A percentile compares a stretch with the other conserved stretches of the same genome.
These are phyloP conservation scores for Microdochium bolleyi DNA, from an alignment of 2,329 filamentous ascomycete genomes.

Conservation along the genomic window DNA sequence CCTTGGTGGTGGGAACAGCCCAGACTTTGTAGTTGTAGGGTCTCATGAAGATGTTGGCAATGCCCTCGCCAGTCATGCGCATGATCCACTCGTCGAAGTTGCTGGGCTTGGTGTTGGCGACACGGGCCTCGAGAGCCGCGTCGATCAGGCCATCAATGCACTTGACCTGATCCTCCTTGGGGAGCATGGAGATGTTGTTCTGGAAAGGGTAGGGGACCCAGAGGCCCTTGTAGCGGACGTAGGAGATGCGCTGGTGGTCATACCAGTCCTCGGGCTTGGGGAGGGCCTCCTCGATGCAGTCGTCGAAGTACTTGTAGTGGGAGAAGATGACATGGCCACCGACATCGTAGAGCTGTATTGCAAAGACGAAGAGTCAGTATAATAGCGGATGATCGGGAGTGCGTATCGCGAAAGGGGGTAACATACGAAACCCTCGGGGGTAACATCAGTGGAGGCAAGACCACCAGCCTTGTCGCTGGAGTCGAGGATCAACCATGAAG, in stretches of 20 bases:
- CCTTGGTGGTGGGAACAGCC: conserved; percentile 96
- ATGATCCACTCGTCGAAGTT: conserved; percentile 98
- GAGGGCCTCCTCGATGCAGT: conserved; percentile 94
- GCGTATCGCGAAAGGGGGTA: conserved; percentile 6
- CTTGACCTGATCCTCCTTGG: conserved; percentile 92
- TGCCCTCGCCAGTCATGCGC: conserved; percentile 79
- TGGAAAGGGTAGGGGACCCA: conserved; percentile 99
- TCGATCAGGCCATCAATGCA: conserved; percentile 96
- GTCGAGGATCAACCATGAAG: conserved; percentile 95
- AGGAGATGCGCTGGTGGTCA: conserved; percentile 96
- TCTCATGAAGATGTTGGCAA: conserved; percentile 96
- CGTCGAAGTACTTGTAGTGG: conserved; percentile 99
- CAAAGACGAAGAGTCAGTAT: conserved; percentile 12
- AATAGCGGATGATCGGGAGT: not conserved
- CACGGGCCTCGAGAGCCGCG: conserved; percentile 78
- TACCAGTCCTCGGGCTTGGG: conserved; percentile 95
- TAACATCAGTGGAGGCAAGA: conserved; percentile 91
- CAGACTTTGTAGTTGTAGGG: conserved; percentile 99
- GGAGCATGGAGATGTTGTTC: conserved; percentile 98
- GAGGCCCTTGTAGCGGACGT: conserved; percentile 90
- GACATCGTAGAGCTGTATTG: conserved; percentile 83
- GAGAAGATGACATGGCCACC: conserved; percentile 98
- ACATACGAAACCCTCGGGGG: conserved; percentile 94
- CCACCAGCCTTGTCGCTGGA: conserved; percentile 87
- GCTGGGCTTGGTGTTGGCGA: conserved; percentile 85